Evolutionary conservation across 2,329 filamentous ascomycete genomes (phyloP).

Genomic region (Cladosporium sp.): DNA sequence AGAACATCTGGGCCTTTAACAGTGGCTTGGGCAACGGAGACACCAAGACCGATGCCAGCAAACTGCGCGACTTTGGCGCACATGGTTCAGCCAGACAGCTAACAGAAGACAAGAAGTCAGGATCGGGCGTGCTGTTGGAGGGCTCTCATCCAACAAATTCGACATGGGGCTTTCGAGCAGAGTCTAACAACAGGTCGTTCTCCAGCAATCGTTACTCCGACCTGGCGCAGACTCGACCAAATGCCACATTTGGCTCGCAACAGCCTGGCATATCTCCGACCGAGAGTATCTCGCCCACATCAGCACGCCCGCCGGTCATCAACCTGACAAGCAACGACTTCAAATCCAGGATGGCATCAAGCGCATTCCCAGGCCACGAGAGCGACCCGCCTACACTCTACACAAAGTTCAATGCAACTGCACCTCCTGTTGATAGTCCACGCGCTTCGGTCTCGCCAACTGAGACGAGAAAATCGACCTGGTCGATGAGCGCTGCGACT

Average conservation of each 20-base stretch:
- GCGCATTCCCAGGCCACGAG: slow-evolving; percentile 15
- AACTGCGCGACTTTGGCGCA: not conserved
- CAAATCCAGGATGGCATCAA: slow-evolving; percentile 1
- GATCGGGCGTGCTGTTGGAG: slow-evolving; percentile 4
- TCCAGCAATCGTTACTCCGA: not conserved
- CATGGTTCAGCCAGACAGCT: not conserved
- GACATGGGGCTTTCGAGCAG: not conserved
- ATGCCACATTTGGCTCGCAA: slow-evolving; percentile 18
- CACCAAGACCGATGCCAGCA: slow-evolving; percentile 20
- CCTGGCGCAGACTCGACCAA: not conserved
- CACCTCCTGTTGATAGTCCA: slow-evolving; percentile 16
- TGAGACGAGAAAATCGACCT: not conserved
- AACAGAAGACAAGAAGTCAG: slow-evolving; percentile 1
- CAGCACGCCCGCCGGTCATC: slow-evolving; percentile 20
- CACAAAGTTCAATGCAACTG: slow-evolving; percentile 30
- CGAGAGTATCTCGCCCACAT: slow-evolving; percentile 19
- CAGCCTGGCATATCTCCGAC: slow-evolving; percentile 2
- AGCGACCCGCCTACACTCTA: slow-evolving; percentile 27
- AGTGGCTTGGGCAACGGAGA: slow-evolving; percentile 18
- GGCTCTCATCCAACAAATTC: not conserved
- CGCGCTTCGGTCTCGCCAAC: slow-evolving; percentile 17
- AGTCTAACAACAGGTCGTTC: not conserved
- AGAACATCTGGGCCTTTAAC: slow-evolving; percentile 21
- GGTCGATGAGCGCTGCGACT: not conserved
- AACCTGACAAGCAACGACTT: slow-evolving; percentile 20